Conservation (phyloP, 208 protist species). For the Trypanosoma conorhini region DNA sequence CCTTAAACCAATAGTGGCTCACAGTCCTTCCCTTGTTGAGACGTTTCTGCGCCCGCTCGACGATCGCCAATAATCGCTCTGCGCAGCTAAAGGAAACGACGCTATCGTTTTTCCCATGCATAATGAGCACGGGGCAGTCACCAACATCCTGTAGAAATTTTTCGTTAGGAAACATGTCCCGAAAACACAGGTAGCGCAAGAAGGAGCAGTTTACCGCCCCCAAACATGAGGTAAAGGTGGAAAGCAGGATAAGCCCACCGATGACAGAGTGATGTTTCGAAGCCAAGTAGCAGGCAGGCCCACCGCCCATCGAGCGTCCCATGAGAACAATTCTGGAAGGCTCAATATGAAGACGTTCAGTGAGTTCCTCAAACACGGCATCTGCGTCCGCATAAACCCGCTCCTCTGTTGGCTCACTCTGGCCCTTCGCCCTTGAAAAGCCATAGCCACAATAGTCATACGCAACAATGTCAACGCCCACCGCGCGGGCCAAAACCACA, state of each 20-base stretch:
- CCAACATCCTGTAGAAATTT: constrained; percentile 37
- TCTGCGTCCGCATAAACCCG: constrained; percentile 72
- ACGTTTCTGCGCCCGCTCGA: constrained; percentile 12
- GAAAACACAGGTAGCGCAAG: constrained; percentile 32
- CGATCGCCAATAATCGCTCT: constrained; percentile 33
- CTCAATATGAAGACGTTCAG: constrained; percentile 35
- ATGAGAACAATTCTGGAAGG: constrained; percentile 54
- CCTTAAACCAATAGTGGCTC: constrained; percentile 41
- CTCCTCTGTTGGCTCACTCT: constrained; percentile 31
- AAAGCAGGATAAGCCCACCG: constrained; percentile 61
- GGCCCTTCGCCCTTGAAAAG: constrained; percentile 41
- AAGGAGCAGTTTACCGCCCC: constrained; percentile 35
- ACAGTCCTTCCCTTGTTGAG: background rate
- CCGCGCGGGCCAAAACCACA: constrained; percentile 22
- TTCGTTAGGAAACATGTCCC: constrained; percentile 64
- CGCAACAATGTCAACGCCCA: constrained; percentile 44
- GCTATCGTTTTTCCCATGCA: constrained; percentile 61
- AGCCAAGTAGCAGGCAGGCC: constrained; percentile 73
- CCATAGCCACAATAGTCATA: constrained; percentile 89
- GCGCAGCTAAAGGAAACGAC: constrained; percentile 68
- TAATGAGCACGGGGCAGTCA: constrained; percentile 62
- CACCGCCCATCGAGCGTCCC: constrained; percentile 78
- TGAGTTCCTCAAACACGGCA: constrained; percentile 57
- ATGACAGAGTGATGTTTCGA: constrained; percentile 61
- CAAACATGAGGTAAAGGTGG: constrained; percentile 77